A percentile compares a stretch with the other conserved stretches of the same genome.
These are phyloP conservation scores for Acanthamoeba royreba DNA, from an alignment of 208 protist species.

Conservation along the genomic window DNA sequence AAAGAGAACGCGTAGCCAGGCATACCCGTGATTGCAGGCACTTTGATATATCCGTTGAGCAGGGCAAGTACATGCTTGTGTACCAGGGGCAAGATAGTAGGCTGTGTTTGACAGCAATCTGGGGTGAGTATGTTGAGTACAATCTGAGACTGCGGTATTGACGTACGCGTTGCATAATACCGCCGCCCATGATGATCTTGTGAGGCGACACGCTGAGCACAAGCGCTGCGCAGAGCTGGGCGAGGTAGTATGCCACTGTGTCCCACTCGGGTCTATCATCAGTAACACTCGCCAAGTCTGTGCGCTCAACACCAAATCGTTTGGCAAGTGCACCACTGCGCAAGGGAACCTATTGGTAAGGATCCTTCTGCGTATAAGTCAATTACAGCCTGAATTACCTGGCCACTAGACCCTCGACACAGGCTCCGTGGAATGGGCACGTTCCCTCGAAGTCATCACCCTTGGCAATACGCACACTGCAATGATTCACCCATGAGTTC, in stretches of 20 bases:
- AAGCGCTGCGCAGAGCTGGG: conserved; percentile 70
- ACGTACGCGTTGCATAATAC: conserved; percentile 68
- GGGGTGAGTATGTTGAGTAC: neutral
- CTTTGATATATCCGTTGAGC: conserved; percentile 73
- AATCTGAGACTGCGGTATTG: conserved; percentile 48
- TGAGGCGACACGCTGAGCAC: conserved; percentile 66
- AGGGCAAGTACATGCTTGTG: neutral
- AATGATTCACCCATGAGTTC: neutral
- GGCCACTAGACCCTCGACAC: conserved; percentile 77
- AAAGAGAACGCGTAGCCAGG: neutral
- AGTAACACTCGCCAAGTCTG: conserved; percentile 47
- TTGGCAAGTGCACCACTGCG: conserved; percentile 62
- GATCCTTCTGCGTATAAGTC: too few species aligned
- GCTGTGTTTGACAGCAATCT: neutral
- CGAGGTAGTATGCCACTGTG: conserved; percentile 71
- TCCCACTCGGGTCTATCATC: conserved; percentile 75
- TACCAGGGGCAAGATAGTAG: conserved; percentile 4
- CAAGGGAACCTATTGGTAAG: too few species aligned
- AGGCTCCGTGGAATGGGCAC: conserved; percentile 79
- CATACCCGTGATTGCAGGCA: conserved; percentile 23
- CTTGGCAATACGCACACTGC: neutral
- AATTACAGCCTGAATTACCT: too few species aligned
- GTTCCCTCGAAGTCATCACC: conserved; percentile 67
- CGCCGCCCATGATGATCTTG: conserved; percentile 76
- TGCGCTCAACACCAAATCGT: conserved; percentile 28